A percentile compares a stretch with the other conserved stretches of the same genome.
Evolutionary conservation across 2,329 filamentous ascomycete species (phyloP).

Genomic region (Teratosphaeria epicoccoides): DNA sequence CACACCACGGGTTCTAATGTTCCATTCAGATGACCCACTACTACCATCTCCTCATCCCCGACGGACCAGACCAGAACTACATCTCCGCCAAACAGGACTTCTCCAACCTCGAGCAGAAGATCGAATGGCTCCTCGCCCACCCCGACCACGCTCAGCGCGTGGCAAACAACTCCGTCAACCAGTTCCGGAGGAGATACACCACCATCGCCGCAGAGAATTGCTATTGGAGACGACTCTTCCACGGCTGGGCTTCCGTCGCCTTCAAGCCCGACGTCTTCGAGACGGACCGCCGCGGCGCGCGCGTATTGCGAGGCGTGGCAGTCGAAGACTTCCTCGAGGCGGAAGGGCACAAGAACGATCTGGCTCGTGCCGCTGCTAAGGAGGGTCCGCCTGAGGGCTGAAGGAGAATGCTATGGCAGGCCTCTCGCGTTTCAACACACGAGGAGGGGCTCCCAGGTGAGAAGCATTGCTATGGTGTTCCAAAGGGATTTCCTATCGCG

Average conservation of each 20-base stretch:
- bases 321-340: background rate
- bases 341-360: background rate
- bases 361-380: background rate
- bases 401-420: background rate
- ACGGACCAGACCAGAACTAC: slow-evolving; percentile 19
- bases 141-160: slow-evolving; percentile 15
- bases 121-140: slow-evolving; percentile 17
- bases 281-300: background rate
- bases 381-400: background rate
- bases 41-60: slow-evolving; percentile 20
- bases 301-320: background rate
- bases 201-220: slow-evolving; percentile 23
- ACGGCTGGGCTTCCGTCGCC: slow-evolving; percentile 16
- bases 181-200: slow-evolving; percentile 21
- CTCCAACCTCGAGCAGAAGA: slow-evolving; percentile 18
- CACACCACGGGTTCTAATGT: too few relatives aligned
- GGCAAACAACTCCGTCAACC: slow-evolving; percentile 17
- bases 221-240: slow-evolving; percentile 23
- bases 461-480: too few relatives aligned
- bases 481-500: too few relatives aligned
- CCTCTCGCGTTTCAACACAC: too few relatives aligned
- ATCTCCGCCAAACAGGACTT: slow-evolving; percentile 22
- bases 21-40: slow-evolving; percentile 25
- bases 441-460: too few relatives aligned
- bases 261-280: background rate